Evolutionary conservation across 139 green algal species (phyloP), one percentile per base, ranked within the genome.

Genomic region (Micractinium conductrix): DNA sequence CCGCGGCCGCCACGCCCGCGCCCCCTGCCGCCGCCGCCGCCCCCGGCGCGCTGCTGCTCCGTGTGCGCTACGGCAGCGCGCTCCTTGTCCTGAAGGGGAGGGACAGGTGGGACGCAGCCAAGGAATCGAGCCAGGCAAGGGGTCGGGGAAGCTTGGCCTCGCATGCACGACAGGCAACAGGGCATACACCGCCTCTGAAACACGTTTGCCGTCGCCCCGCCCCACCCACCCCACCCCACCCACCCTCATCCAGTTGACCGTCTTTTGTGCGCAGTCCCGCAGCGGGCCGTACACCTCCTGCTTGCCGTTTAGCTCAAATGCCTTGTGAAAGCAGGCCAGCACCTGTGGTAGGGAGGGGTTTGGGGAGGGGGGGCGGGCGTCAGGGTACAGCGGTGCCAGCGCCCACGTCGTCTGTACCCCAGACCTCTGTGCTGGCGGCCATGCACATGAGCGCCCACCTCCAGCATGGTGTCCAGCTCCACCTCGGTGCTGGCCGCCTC

Each of bases 281-380:
- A 96, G 76, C 4, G 89, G 88, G 26, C 35, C 81, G 65, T 94
- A 96, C n/a, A 93, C 67, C n/a, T 90, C 83, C 14, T 62, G 75
- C 40, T 70, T 65, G 24, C 58, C 76, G 35, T 91, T 89, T 8
- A 88, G 81, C 55, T 85, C 62, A 19, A 73, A 40, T 5, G 88
- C 89, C 48, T 80, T 78, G 2, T 60, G 48, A 44, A 90, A 81
- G n/a, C 26, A 40, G 12, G 12, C 9, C 37, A 85, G 44, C 3
- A 84, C 72, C 78, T 88, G 53, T n/a, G 26, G 53, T 21, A 21
- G 53, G 53, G 53, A 30, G 53, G 53, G 24, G 53, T 9, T 14
- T 16, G 53, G 8, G 24, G 53, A 14, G 26, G 26, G 53, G 53
- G 26, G 53, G 53, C 53, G 26, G 53, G 53, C 8, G 26, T 58